Base-by-base conservation (phyloP, 169 alveolate species). In the Eimeria praecox region DNA sequence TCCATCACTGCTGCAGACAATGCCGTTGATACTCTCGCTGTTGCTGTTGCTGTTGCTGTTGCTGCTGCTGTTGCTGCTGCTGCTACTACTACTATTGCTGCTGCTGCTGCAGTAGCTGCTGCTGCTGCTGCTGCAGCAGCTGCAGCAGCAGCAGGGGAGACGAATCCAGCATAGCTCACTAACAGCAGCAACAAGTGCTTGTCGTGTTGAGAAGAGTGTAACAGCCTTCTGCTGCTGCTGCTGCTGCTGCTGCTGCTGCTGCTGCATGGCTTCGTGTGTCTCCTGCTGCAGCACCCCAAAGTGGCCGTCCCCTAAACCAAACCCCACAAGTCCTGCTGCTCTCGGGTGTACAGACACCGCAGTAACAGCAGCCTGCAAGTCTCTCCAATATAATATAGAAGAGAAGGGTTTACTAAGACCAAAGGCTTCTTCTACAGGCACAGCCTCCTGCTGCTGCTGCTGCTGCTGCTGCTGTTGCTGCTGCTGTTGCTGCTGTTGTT, bases 241-340 rank as follows among this genome's bases (percentile, higher is more conserved):
- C 54, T 42, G 85, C 85, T 75, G 59, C 66, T 71, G 83, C 83
- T 71, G 83, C 83, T 24, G 80, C 80, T 8, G 80, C 80, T 24
- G 80, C 80, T 8, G 80, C 80, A 33, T 10, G 16, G 66, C 40
- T 12, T 78, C 88, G 1, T 30, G 38, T 33, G 86, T 75, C 56
- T 75, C 86, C 64, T 78, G 88, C 64, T 78, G 88, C 88, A 78
- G 64, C 88, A 92, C 14, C 4, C 96, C 96, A 30, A 92, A 62
- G 77, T 78, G 52, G 38, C 96, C 96, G 59, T 92, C 96, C 2
- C 52, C 92, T 38, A 92, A 59, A 2, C 96, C 96, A 40, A 92
- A 92, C 22, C 93, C 96, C 1, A 92, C 82, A 40, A 92, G 54
- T 0, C 86, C 92, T 20, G 69, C 56, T 10, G n/a, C 27, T 8